These are phyloP conservation scores for Jasminum sambac DNA, from an alignment of 257 asterid genomes.

Conservation along the genomic window DNA sequence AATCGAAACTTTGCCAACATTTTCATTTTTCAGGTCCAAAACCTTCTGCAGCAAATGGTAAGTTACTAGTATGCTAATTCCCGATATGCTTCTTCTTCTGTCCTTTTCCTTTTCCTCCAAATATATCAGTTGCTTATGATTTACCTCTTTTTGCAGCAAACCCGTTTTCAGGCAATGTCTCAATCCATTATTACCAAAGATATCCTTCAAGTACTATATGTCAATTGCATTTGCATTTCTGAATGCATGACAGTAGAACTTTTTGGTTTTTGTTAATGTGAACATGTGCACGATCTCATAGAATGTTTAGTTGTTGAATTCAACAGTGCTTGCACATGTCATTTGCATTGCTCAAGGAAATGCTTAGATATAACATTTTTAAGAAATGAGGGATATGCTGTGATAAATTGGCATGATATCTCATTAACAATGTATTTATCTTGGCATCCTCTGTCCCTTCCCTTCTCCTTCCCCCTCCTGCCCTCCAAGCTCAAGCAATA, in stretches of 20 bases:
- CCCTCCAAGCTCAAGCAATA: not conserved
- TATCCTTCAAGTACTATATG: slow-evolving; percentile 53
- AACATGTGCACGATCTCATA: not conserved
- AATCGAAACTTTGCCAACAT: slow-evolving; percentile 21
- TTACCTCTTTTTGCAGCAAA: slow-evolving; percentile 62
- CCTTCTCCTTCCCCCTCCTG: not conserved
- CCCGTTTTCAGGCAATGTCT: slow-evolving; percentile 89
- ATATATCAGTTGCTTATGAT: slow-evolving; percentile 8
- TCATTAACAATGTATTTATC: not conserved
- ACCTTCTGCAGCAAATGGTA: slow-evolving; percentile 86
- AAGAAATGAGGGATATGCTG: not conserved
- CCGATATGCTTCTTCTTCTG: not conserved
- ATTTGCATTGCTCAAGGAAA: slow-evolving; percentile 3
- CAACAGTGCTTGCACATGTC: slow-evolving; percentile 4
- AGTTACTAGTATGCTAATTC: slow-evolving; percentile 24
- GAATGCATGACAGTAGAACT: not conserved
- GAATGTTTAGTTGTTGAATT: not conserved
- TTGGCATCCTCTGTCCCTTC: not conserved
- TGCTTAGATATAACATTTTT: not conserved
- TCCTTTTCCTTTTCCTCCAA: slow-evolving; percentile 9
- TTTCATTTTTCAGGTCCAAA: slow-evolving; percentile 63
- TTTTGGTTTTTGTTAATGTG: not conserved
- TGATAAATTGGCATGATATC: not conserved
- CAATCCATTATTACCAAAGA: slow-evolving; percentile 81
- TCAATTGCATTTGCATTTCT: slow-evolving; percentile 3